Conservation (phyloP, 2,329 filamentous ascomycete species). For the Plectosphaerella plurivora region DNA sequence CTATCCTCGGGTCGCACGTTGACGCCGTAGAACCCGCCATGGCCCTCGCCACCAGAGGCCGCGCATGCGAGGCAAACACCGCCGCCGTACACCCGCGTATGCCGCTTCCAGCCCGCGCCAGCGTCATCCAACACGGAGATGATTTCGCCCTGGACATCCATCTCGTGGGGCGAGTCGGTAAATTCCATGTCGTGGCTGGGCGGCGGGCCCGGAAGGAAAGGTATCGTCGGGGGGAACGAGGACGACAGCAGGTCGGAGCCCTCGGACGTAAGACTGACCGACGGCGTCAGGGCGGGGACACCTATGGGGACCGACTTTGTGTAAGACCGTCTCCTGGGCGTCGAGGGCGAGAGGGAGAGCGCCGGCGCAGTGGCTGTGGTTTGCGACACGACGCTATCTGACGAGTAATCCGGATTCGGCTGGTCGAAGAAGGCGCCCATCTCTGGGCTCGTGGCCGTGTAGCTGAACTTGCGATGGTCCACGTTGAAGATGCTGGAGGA, state of each 20-base stretch:
- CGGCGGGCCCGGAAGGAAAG: slow-evolving; percentile 43
- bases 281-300: slow-evolving; percentile 17
- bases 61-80: slow-evolving; percentile 53
- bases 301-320: slow-evolving; percentile 33
- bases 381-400: slow-evolving; percentile 19
- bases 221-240: slow-evolving; percentile 45
- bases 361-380: slow-evolving; percentile 6
- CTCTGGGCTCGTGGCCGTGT: slow-evolving; percentile 25
- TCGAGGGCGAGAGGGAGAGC: slow-evolving; percentile 20
- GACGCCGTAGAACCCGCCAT: slow-evolving; percentile 49
- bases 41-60: slow-evolving; percentile 38
- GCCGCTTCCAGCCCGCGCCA: slow-evolving; percentile 49
- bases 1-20: slow-evolving; percentile 49
- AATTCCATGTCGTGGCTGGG: slow-evolving; percentile 22
- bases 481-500: slow-evolving; percentile 37
- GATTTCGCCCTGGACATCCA: slow-evolving; percentile 45
- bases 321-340: slow-evolving; percentile 37
- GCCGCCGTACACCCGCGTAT: slow-evolving; percentile 56
- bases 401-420: slow-evolving; percentile 45
- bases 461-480: slow-evolving; percentile 30
- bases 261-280: slow-evolving; percentile 2
- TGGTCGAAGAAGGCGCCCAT: slow-evolving; percentile 41
- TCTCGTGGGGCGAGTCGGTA: slow-evolving; percentile 24
- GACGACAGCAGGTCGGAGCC: slow-evolving; percentile 27
- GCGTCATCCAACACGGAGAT: slow-evolving; percentile 42